Conservation (phyloP, 148 eudicot genomes). For the Camellia lanceoleosa region DNA sequence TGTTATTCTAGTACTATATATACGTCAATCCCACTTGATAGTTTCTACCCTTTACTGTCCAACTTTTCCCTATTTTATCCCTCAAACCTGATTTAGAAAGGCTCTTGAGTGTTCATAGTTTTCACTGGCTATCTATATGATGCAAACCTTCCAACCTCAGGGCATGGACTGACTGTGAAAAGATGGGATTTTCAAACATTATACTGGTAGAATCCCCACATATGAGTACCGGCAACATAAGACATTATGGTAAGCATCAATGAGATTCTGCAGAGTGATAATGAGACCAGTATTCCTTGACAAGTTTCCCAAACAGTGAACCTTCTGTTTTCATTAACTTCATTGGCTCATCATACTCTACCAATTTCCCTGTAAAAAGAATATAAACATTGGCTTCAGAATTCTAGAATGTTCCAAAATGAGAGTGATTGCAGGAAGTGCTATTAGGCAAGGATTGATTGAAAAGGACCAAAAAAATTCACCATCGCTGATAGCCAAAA, state of each 20-base stretch:
- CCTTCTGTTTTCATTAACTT: conserved; percentile 67
- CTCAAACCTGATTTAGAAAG: neutral
- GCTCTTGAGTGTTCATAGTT: neutral
- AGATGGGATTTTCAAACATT: neutral
- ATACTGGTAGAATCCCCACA: neutral
- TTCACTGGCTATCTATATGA: neutral
- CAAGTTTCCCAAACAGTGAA: conserved; percentile 74
- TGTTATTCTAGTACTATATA: neutral
- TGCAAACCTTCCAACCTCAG: neutral
- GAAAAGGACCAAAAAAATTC: conserved; percentile 16
- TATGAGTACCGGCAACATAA: no score
- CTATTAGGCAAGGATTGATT: neutral
- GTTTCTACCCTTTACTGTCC: neutral
- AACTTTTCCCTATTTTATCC: neutral
- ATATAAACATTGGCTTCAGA: neutral
- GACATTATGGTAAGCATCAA: conserved; percentile 19
- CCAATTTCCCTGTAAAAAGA: conserved; percentile 53
- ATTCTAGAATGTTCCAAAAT: neutral
- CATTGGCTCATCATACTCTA: conserved; percentile 84
- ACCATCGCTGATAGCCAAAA: conserved; percentile 85
- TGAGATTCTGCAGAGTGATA: conserved; percentile 55
- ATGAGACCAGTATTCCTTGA: conserved; percentile 93
- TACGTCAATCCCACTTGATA: neutral
- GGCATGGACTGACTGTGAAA: neutral
- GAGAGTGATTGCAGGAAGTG: neutral